Conservation (phyloP, 495 filamentous ascomycete species). For the Penicillium goetzii region DNA sequence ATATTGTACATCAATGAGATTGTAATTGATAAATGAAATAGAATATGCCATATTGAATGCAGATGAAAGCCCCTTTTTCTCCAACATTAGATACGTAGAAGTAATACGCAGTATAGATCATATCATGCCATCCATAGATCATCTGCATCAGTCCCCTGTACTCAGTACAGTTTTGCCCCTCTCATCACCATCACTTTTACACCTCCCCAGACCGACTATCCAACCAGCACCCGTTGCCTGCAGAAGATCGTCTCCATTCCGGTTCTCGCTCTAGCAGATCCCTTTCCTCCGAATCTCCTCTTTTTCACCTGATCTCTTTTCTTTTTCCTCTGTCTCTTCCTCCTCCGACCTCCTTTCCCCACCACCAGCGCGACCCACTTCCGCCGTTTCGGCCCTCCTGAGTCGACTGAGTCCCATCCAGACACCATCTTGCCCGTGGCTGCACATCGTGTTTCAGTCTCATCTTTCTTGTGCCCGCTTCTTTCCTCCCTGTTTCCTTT, state of each 20-base stretch:
- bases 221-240: constrained; percentile 1
- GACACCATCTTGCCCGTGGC: constrained; percentile 17
- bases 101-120: not conserved
- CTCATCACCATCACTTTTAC: not conserved
- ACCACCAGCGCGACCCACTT: constrained; percentile 28
- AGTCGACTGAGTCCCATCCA: constrained; percentile 27
- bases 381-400: constrained; percentile 21
- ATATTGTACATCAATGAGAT: not conserved
- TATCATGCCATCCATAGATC: not conserved
- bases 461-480: constrained; percentile 11
- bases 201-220: constrained; percentile 9
- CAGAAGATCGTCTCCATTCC: constrained; percentile 3
- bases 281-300: constrained; percentile 2
- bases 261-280: not conserved
- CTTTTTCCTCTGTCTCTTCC: not conserved
- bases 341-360: constrained; percentile 12
- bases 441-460: constrained; percentile 24
- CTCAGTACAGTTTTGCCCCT: not conserved
- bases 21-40: not conserved
- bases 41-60: not conserved
- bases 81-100: not conserved
- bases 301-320: not conserved
- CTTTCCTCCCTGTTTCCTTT: constrained; percentile 9
- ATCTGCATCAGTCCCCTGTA: not conserved
- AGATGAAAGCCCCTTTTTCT: not conserved